Conservation (phyloP, 352 stramenopile species). For the Aphanomyces stellatus region DNA sequence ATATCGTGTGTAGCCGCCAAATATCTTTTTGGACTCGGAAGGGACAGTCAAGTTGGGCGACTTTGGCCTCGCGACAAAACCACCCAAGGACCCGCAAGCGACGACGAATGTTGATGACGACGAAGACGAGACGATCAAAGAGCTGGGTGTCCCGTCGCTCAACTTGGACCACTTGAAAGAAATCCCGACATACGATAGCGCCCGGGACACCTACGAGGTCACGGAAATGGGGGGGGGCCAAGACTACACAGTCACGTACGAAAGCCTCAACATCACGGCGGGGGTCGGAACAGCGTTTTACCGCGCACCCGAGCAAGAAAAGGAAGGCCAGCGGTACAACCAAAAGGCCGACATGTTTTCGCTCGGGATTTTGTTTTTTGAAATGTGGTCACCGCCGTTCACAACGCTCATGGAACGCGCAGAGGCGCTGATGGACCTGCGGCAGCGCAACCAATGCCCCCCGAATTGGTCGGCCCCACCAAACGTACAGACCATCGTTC, state of each 20-base stretch:
- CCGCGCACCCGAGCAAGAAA: constrained; percentile 90
- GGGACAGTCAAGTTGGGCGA: constrained; percentile 90
- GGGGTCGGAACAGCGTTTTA: constrained; percentile 95
- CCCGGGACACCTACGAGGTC: not conserved
- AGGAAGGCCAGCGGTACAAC: constrained; percentile 78
- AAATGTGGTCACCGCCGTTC: constrained; percentile 92
- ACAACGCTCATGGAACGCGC: constrained; percentile 85
- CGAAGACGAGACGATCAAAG: constrained; percentile 25
- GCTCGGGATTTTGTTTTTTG: constrained; percentile 92
- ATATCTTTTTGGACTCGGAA: constrained; percentile 92
- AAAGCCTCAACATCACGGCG: constrained; percentile 79
- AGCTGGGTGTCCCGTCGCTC: not conserved
- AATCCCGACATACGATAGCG: constrained; percentile 18
- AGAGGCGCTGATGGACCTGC: constrained; percentile 62
- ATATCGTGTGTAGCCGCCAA: constrained; percentile 71
- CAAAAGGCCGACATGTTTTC: constrained; percentile 94
- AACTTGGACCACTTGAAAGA: constrained; percentile 20
- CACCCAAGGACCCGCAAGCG: constrained; percentile 30
- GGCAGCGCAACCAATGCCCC: constrained; percentile 56
- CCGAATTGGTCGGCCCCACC: constrained; percentile 44
- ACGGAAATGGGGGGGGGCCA: not conserved
- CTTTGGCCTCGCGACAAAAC: constrained; percentile 90
- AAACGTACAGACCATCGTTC: constrained; percentile 83
- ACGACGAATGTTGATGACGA: constrained; percentile 29
- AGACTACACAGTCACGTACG: constrained; percentile 18